Conservation (phyloP, 75 land plant genomes). For the Sequoia sempervirens region DNA sequence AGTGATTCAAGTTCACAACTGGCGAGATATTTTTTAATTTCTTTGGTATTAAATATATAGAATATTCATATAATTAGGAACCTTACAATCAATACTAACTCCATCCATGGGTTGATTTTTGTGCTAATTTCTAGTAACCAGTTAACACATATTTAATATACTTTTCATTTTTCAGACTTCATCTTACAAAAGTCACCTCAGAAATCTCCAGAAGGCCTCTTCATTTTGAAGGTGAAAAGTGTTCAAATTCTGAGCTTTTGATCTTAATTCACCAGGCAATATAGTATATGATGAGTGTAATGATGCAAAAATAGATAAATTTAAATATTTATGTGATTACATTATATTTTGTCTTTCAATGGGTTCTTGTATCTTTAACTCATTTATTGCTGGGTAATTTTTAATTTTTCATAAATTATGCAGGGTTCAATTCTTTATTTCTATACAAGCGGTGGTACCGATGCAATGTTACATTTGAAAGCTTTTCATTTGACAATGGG, state of each 20-base stretch:
- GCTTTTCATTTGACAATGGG: conserved; percentile 58
- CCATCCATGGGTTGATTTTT: neutral
- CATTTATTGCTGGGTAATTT: neutral
- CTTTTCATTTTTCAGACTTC: neutral
- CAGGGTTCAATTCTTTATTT: conserved; percentile 49
- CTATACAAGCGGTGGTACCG: conserved; percentile 85
- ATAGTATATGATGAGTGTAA: neutral
- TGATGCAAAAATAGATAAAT: neutral
- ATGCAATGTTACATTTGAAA: conserved; percentile 52
- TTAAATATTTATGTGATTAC: neutral
- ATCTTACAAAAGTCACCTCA: neutral
- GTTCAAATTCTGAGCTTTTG: neutral
- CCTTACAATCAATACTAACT: neutral
- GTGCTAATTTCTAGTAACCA: too few species aligned
- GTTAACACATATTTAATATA: neutral
- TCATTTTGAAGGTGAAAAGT: conserved; percentile 5
- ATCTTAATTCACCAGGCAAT: neutral
- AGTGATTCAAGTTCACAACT: conserved; percentile 2
- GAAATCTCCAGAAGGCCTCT: conserved; percentile 4
- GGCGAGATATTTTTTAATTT: conserved; percentile 2
- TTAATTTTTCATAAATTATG: neutral
- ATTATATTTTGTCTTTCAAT: neutral
- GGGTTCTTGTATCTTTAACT: conserved; percentile 3
- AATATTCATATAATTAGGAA: neutral
- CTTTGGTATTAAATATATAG: neutral